Conservation (phyloP, 768 basidiomycete species). For the Udeniomyces megalosporus region DNA sequence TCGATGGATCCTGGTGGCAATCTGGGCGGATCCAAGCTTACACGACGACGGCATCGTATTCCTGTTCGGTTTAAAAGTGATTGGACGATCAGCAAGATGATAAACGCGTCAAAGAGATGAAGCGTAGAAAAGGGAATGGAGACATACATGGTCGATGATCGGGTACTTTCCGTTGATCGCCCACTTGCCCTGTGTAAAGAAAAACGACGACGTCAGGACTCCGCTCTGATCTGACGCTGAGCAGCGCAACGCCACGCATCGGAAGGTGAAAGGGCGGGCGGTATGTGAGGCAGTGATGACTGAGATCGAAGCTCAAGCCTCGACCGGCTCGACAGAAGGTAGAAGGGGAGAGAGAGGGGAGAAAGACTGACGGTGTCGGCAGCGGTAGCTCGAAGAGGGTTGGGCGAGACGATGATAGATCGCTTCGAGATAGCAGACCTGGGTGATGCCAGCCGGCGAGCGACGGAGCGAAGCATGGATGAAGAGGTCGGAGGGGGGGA, state of each 20-base stretch:
- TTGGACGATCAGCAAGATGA: neutral
- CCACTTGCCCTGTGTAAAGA: neutral
- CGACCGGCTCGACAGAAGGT: too few relatives aligned
- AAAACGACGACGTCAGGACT: too few relatives aligned
- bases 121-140: neutral
- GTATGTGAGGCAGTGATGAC: too few relatives aligned
- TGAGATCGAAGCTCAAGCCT: too few relatives aligned
- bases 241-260: too few relatives aligned
- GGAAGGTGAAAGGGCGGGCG: too few relatives aligned
- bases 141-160: neutral
- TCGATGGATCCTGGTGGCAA: too few relatives aligned
- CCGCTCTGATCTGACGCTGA: too few relatives aligned
- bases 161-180: neutral
- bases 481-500: too few relatives aligned
- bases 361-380: neutral
- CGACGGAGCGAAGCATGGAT: conserved; percentile 13
- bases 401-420: conserved; percentile 5
- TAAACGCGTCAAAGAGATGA: neutral
- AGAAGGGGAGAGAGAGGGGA: too few relatives aligned
- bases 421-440: conserved; percentile 1
- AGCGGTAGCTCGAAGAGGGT: conserved; percentile 11
- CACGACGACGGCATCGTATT: conserved; percentile 17
- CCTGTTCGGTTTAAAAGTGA: neutral
- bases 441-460: conserved; percentile 10
- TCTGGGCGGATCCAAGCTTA: too few relatives aligned